Percentiles rank a stretch among this genome's conserved stretches.
phyloP scores from a whole-genome alignment of 2,329 filamentous ascomycete genomes.

The Penicillium decumbens region DNA sequence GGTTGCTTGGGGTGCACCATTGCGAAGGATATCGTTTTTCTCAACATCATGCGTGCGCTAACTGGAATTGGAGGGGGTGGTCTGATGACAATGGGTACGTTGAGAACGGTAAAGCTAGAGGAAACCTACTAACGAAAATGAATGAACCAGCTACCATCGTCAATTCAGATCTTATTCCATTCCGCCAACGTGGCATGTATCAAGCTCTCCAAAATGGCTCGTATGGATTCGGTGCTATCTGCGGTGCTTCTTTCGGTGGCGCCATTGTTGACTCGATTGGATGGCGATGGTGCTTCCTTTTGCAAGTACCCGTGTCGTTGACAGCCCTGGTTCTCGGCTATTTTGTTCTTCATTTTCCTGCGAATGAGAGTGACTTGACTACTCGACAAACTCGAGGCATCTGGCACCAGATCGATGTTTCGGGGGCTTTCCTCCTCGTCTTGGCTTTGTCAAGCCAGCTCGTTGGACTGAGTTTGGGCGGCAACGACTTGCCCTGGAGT shows the following conservation, averaged over 20 bases:
- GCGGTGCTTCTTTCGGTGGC: slow-evolving; percentile 46
- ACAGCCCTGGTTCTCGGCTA: slow-evolving; percentile 53
- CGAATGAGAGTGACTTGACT: slow-evolving; percentile 4
- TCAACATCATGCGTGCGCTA: slow-evolving; percentile 65
- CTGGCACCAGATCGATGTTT: slow-evolving; percentile 56
- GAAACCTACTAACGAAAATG: neutral
- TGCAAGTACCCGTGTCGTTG: slow-evolving; percentile 58
- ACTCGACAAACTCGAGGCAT: slow-evolving; percentile 21
- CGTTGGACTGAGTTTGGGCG: slow-evolving; percentile 44
- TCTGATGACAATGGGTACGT: slow-evolving; percentile 57
- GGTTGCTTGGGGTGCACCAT: slow-evolving; percentile 67
- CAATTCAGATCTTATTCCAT: slow-evolving; percentile 68
- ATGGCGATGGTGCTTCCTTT: slow-evolving; percentile 52
- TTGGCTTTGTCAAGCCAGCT: slow-evolving; percentile 55
- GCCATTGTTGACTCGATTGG: slow-evolving; percentile 44
- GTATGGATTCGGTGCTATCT: slow-evolving; percentile 60
- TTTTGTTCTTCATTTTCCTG: slow-evolving; percentile 50
- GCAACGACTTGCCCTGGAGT: slow-evolving; percentile 45
- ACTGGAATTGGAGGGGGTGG: slow-evolving; percentile 72
- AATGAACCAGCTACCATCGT: slow-evolving; percentile 57
- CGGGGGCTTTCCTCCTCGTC: slow-evolving; percentile 55
- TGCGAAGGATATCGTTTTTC: slow-evolving; percentile 62
- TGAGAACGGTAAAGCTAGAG: neutral
- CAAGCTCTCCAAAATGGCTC: slow-evolving; percentile 62
- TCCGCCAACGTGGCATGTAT: slow-evolving; percentile 67